phyloP scores from a whole-genome alignment of 176 grass and related monocot genomes.

The Aechmea fasciata region DNA sequence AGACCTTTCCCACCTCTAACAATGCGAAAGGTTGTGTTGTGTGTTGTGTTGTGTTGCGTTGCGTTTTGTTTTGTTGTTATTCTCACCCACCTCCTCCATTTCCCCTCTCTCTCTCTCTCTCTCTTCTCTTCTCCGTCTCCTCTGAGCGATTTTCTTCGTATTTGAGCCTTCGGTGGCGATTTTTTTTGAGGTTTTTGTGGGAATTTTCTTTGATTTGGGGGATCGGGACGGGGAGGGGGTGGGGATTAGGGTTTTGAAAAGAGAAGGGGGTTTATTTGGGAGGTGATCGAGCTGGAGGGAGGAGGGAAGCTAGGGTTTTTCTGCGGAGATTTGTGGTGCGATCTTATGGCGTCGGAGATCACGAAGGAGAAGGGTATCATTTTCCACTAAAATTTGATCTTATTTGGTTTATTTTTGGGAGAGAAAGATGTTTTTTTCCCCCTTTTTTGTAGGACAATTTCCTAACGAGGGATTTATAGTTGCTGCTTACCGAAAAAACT shows the following conservation, averaged over 20 bases:
- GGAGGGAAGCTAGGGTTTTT: too few relatives aligned
- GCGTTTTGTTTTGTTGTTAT: not conserved
- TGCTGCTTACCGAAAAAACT: too few relatives aligned
- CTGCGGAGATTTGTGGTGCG: not conserved
- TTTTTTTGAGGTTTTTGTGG: not conserved
- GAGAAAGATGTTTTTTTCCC: too few relatives aligned
- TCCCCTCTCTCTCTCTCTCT: not conserved
- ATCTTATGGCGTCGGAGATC: not conserved
- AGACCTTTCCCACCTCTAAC: too few relatives aligned
- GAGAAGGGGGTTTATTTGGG: not conserved
- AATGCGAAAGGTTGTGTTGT: not conserved
- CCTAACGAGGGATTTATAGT: too few relatives aligned
- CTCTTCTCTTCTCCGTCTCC: not conserved
- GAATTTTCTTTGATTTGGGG: not conserved
- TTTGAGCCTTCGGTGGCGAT: not conserved
- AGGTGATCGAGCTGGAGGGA: not conserved
- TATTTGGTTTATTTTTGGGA: not conserved
- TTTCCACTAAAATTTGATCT: not conserved
- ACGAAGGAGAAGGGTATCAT: conserved; percentile 3
- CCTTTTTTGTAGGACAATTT: too few relatives aligned
- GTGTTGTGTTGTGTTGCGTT: not conserved
- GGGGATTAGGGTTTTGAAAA: not conserved
- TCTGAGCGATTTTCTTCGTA: not conserved
- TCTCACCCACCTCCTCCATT: not conserved
- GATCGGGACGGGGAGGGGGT: not conserved